Conservation (phyloP, 345 rosid species). For the Arabidopsis suecica region DNA sequence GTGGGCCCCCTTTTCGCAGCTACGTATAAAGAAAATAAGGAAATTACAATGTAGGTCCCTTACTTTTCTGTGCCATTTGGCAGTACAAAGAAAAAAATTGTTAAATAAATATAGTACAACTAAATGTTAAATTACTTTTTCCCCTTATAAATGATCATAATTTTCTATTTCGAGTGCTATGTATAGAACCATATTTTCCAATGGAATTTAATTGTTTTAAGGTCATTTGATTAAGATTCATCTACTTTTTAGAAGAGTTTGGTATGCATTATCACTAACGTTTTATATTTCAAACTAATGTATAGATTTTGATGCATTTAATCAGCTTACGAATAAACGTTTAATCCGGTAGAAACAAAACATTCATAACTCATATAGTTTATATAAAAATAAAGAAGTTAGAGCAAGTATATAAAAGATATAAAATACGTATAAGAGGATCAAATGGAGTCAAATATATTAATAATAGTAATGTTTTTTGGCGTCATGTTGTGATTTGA, state of each 20-base stretch:
- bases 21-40: constrained; percentile 37
- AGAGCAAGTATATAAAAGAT: background rate
- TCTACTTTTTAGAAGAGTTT: no score
- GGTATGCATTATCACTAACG: no score
- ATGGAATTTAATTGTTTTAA: background rate
- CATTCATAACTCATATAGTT: no score
- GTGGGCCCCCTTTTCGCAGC: constrained; percentile 28
- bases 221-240: no score
- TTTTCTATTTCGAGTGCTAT: background rate
- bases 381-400: no score
- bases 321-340: no score
- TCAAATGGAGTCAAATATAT: background rate
- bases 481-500: constrained; percentile 35
- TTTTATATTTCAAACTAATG: no score
- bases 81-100: background rate
- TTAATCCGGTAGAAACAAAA: no score
- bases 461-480: background rate
- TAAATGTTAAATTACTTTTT: background rate
- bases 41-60: constrained; percentile 37
- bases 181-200: background rate
- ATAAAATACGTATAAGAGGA: background rate
- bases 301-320: no score
- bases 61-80: constrained; percentile 33
- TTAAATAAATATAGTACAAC: background rate
- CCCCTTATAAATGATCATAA: background rate